Conservation (phyloP, 257 asterid species). For the Nicotiana tomentosiformis region DNA sequence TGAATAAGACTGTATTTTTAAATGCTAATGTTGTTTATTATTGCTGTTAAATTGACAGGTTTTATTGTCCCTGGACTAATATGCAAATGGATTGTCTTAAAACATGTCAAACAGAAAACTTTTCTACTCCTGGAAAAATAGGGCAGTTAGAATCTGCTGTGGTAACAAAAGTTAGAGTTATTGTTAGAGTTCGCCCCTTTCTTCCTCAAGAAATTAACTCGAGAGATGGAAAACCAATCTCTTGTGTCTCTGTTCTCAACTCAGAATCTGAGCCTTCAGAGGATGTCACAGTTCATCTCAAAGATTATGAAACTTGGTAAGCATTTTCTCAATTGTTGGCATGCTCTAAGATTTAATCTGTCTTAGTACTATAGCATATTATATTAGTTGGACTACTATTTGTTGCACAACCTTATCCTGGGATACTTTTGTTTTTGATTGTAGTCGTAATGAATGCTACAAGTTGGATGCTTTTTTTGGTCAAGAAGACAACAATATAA, state of each 20-base stretch:
- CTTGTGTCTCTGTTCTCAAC: constrained; percentile 48
- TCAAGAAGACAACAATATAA: constrained; percentile 52
- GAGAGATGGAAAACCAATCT: constrained; percentile 29
- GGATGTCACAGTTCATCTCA: constrained; percentile 64
- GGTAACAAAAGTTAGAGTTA: constrained; percentile 59
- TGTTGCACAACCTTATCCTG: neutral
- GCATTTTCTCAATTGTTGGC: neutral
- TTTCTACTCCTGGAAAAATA: constrained; percentile 35
- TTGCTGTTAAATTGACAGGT: neutral
- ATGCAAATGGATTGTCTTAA: constrained; percentile 17
- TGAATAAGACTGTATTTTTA: neutral
- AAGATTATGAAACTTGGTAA: constrained; percentile 72
- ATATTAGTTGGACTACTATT: neutral
- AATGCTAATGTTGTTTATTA: neutral
- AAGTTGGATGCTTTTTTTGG: constrained; percentile 71
- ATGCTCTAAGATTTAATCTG: neutral
- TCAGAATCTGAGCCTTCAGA: constrained; percentile 27
- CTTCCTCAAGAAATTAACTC: constrained; percentile 48
- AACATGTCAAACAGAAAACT: constrained; percentile 19
- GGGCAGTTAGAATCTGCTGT: constrained; percentile 18
- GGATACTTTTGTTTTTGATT: neutral
- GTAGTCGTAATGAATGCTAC: constrained; percentile 77
- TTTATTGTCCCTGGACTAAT: constrained; percentile 37
- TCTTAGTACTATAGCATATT: neutral
- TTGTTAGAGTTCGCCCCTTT: constrained; percentile 73